Evolutionary conservation across 83 land plant genomes (phyloP).

Genomic region (Thuja plicata): DNA sequence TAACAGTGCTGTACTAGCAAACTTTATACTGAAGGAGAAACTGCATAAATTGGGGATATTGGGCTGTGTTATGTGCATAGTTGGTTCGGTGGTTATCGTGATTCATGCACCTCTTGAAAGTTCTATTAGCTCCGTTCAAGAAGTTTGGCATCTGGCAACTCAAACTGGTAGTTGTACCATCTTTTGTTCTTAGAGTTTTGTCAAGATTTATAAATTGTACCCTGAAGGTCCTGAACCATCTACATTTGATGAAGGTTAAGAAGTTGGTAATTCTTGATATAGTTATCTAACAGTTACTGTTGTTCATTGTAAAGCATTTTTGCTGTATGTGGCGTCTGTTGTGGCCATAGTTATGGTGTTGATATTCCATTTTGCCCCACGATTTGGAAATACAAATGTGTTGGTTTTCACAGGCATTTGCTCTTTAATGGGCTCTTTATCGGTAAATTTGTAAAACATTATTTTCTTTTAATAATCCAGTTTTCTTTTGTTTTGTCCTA

Average conservation of each 20-base stretch:
- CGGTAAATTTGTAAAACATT: conserved; percentile 34
- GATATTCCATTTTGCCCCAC: conserved; percentile 60
- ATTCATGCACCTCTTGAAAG: conserved; percentile 75
- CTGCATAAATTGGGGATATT: conserved; percentile 61
- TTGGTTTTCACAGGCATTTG: conserved; percentile 70
- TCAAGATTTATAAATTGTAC: background rate
- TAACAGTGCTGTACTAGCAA: conserved; percentile 73
- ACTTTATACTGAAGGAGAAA: conserved; percentile 77
- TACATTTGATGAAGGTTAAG: background rate
- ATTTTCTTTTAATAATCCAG: background rate
- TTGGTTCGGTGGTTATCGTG: conserved; percentile 73
- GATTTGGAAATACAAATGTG: conserved; percentile 57
- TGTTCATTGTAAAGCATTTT: conserved; percentile 48
- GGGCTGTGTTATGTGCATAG: conserved; percentile 75
- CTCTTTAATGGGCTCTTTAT: conserved; percentile 71
- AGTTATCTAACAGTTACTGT: conserved; percentile 4
- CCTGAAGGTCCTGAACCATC: background rate
- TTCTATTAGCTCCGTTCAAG: conserved; percentile 51
- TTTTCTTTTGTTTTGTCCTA: conserved; percentile 6
- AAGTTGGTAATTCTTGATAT: background rate
- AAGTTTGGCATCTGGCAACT: conserved; percentile 63
- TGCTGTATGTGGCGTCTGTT: conserved; percentile 51
- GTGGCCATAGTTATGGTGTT: conserved; percentile 55
- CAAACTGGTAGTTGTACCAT: conserved; percentile 39
- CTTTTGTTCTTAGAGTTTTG: conserved; percentile 11